Base-by-base conservation (phyloP, 805 yeast genomes). In the Metschnikowia arizonensis region DNA sequence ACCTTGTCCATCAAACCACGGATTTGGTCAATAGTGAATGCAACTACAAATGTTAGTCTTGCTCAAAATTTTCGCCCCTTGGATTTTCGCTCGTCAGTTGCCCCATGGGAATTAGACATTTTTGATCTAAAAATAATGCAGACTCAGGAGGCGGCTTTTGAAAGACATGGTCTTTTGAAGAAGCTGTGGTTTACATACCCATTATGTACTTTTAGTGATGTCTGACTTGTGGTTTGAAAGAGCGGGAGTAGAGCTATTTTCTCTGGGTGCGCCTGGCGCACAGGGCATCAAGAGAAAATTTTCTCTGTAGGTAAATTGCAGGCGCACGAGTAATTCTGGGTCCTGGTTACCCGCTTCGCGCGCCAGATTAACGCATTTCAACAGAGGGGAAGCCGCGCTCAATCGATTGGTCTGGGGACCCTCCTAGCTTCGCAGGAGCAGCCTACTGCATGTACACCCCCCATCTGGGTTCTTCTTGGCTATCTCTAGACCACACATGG, bases 1-100 rank as follows among this genome's bases (percentile, higher is more conserved):
- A 90, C 97, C 79, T 85, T 85, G 95, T 93, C 98, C 99, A 91
- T 91, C 78, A 91, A 84, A 71, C 77, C 89, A 81, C 99, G 95
- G 85, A 93, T 91, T 81, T 93, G 97, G 66, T 72, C 77, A 67
- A 72, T 70, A 64, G 77, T 72, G 69, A 72, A 72, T 66, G 76
- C 76, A 69, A 72, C 77, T 70, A 54, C 11, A 46, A 24, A 1
- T 50, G 69, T 65, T 66, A 64, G 71, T 62, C 58, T 14, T 32
- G 38, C 23, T 33, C 34, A 11, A 30, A 44, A 18, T 24, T 26
- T 34, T 30, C 9, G 9, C 25, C 39, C 33, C 21, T 18, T 14
- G n/a, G 26, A 12, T 5, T 10, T n/a, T 7, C 31, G n/a, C n/a
- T n/a, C n/a, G n/a, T n/a, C 3, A 21, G 30, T 9, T 25, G 24